phyloP scores from a whole-genome alignment of 306 rosid species.

The Luffa acutangula region DNA sequence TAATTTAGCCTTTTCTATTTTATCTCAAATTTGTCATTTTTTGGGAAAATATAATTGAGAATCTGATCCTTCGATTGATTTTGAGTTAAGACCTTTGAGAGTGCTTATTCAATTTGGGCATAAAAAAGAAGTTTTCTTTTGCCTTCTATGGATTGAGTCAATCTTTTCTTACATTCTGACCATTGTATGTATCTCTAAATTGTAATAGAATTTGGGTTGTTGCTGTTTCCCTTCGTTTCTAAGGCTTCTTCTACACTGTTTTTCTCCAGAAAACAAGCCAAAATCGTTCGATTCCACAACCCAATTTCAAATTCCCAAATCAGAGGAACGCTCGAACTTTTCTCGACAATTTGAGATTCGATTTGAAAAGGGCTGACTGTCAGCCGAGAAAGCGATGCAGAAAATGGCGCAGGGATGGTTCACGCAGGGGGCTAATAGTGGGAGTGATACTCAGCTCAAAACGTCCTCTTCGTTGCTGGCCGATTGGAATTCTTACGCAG shows the following conservation, averaged over 20 bases:
- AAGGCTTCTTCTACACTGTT: not conserved
- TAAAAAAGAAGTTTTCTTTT: no score
- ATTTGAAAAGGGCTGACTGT: constrained; percentile 4
- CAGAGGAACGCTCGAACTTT: not conserved
- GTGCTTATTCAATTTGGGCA: no score
- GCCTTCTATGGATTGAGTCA: no score
- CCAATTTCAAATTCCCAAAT: not conserved
- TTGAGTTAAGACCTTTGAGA: no score
- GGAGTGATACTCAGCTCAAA: constrained; percentile 28
- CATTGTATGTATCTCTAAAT: not conserved
- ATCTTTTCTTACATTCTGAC: no score
- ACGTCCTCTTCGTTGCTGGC: constrained; percentile 53
- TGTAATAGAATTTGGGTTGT: not conserved
- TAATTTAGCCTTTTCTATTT: no score
- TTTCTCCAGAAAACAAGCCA: not conserved
- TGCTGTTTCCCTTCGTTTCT: not conserved
- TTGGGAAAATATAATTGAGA: no score
- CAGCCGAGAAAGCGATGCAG: constrained; percentile 36
- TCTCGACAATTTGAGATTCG: not conserved
- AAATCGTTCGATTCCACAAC: not conserved
- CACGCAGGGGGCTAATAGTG: constrained; percentile 21
- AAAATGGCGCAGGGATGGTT: constrained; percentile 88
- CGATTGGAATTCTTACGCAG: constrained; percentile 83
- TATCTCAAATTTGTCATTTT: no score
- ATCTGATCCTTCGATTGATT: no score